These are phyloP conservation scores for Rubia occidens DNA, from an alignment of 305 asterid genomes.

Conservation along the genomic window DNA sequence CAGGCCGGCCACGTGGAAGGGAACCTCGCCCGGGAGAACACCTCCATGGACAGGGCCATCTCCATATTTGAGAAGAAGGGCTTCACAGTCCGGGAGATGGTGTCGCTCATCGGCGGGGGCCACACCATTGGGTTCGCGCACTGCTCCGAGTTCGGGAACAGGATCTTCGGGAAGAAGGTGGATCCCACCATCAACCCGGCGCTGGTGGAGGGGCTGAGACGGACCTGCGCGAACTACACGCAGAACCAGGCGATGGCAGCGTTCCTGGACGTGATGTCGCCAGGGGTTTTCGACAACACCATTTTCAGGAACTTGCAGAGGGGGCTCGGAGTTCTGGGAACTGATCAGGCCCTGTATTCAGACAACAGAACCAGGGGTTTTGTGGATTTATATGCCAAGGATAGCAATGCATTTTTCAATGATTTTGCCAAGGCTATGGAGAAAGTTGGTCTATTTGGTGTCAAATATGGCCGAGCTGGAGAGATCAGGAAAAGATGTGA, in stretches of 20 bases:
- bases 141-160: conserved; percentile 22
- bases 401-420: conserved; percentile 18
- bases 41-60: conserved; percentile 14
- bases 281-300: conserved; percentile 30
- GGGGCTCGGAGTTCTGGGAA: conserved; percentile 24
- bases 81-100: conserved; percentile 27
- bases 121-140: conserved; percentile 31
- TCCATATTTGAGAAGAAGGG: conserved; percentile 16
- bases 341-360: conserved; percentile 19
- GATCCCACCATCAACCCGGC: conserved; percentile 23
- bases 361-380: conserved; percentile 26
- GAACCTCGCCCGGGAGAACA: neutral
- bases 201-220: conserved; percentile 18
- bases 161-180: conserved; percentile 17
- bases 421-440: conserved; percentile 33
- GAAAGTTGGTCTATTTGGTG: conserved; percentile 25
- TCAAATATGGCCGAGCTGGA: conserved; percentile 24
- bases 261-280: conserved; percentile 28
- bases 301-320: conserved; percentile 21
- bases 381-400: conserved; percentile 25
- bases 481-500: conserved; percentile 37
- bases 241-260: conserved; percentile 17
- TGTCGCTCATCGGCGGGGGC: conserved; percentile 24
- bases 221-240: conserved; percentile 23
- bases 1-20: conserved; percentile 17